Conservation (phyloP, 163 green algal genomes). For the Scenedesmus sp. region DNA sequence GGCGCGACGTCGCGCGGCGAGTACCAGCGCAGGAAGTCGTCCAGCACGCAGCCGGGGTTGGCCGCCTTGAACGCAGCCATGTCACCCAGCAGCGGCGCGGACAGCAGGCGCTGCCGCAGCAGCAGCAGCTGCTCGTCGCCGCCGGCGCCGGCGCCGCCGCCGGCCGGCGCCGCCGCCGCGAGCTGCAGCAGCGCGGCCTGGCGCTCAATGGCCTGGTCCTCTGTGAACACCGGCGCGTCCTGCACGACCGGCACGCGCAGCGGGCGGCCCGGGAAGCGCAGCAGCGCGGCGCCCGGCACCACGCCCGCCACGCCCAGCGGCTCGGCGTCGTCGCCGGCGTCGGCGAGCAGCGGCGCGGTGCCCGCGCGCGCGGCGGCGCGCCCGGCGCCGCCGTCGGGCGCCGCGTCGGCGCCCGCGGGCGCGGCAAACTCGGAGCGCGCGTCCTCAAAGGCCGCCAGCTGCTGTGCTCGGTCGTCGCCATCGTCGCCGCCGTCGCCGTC, state of each 20-base stretch:
- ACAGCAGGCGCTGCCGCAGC: slow-evolving; percentile 54
- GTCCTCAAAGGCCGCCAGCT: too few species aligned
- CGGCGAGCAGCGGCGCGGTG: too few species aligned
- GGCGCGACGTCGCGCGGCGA: slow-evolving; percentile 81
- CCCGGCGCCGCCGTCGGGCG: neutral
- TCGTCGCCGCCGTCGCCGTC: neutral
- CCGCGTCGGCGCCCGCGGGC: neutral
- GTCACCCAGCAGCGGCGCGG: slow-evolving; percentile 75
- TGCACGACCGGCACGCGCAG: slow-evolving; percentile 62
- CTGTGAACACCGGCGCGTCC: slow-evolving; percentile 59
- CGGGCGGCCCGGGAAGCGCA: slow-evolving; percentile 45
- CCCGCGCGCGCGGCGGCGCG: neutral
- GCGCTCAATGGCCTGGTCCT: slow-evolving; percentile 68
- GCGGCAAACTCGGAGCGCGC: neutral
- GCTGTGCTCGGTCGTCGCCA: too few species aligned
- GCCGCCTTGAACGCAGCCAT: slow-evolving; percentile 97
- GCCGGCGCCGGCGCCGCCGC: slow-evolving; percentile 8
- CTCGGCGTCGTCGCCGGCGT: neutral
- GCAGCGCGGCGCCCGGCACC: slow-evolving; percentile 43
- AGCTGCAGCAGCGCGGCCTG: slow-evolving; percentile 51
- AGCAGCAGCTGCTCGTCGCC: neutral
- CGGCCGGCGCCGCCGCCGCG: slow-evolving; percentile 12
- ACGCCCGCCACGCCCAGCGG: slow-evolving; percentile 41
- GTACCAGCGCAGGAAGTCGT: slow-evolving; percentile 94
- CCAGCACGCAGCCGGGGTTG: slow-evolving; percentile 82